Evolutionary conservation across 2,329 filamentous ascomycete species (phyloP), one percentile per base, ranked within the genome.

Genomic region (Cryphonectria nitschkei): DNA sequence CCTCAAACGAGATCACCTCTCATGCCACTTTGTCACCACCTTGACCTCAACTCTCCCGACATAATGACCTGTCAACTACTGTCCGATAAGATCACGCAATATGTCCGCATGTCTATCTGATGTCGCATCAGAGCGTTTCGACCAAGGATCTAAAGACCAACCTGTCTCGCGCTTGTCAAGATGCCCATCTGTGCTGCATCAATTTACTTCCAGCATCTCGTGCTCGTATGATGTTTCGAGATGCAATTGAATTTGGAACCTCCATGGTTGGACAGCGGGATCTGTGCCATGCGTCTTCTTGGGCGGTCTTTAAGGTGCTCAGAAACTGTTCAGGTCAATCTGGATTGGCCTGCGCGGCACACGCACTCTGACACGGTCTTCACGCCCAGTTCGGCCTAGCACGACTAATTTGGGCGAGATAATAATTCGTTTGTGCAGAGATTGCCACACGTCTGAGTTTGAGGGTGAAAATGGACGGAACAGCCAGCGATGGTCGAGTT

Each of bases 261-360:
- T 13, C 29, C 52, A 26, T n/a, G 50, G 50, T 22, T 89, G 91
- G 78, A 88, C 90, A 72, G 89, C 90, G 74, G 84, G 94, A 82
- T 93, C 65, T 85, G 92, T 72, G 86, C 86, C 73, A 92, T 94
- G 84, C 89, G 92, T 76, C 93, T 90, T 78, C 85, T 93, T 90
- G 89, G 76, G 80, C 93, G 26, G 83, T 19, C 61, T 88, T 93
- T 58, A 1, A 82, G 84, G 16, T 83, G 29, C 89, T 90, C 58
- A 81, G 78, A 91, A 4, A 92, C 88, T 84, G 88, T 67, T 81
- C 86, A 65, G 91, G 88, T 75, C 91, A 94, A 76, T 86, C 91
- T 1, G 86, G 89, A 74, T 83, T 93, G 79, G 84, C 72, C 83
- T 88, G 70, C 16, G 89, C 88, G 1, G 81, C 93, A 68, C 85